Conservation (phyloP, 768 basidiomycete species). For the Ramaria sp. region DNA sequence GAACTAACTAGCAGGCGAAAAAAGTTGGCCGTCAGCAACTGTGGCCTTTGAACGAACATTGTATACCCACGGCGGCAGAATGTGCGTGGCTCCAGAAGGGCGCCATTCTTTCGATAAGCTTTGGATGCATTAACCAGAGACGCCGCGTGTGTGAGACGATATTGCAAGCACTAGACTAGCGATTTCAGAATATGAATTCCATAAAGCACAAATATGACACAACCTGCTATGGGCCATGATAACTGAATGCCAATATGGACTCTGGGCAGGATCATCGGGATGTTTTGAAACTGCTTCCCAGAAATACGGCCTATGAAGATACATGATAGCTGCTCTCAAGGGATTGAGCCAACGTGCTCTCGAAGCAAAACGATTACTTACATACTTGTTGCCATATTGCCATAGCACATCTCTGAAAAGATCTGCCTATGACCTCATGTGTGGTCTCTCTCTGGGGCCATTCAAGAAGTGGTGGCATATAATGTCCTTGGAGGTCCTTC, state of each 20-base stretch:
- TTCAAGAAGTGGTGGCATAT: not conserved
- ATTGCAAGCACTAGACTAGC: not conserved
- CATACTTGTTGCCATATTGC: not conserved
- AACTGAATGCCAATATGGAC: not conserved
- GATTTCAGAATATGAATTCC: not conserved
- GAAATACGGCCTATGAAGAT: slow-evolving; percentile 3
- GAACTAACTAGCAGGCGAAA: not conserved
- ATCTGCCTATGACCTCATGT: not conserved
- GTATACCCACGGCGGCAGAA: slow-evolving; percentile 5
- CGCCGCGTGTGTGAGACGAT: not conserved
- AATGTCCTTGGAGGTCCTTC: slow-evolving; percentile 1
- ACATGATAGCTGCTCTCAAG: slow-evolving; percentile 1
- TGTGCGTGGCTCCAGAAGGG: slow-evolving; percentile 7
- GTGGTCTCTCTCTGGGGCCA: not conserved
- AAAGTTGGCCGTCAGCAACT: not conserved
- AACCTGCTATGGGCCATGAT: not conserved
- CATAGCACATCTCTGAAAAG: slow-evolving; percentile 1
- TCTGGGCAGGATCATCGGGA: not conserved
- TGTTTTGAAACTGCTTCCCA: not conserved
- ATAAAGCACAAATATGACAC: too few species aligned
- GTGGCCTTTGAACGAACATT: not conserved
- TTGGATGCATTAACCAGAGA: not conserved
- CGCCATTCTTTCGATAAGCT: slow-evolving; percentile 1
- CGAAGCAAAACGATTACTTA: not conserved
- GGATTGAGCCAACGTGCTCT: not conserved